Evolutionary conservation across 176 grass and related monocot species (phyloP).

Genomic region (Olyra latifolia): DNA sequence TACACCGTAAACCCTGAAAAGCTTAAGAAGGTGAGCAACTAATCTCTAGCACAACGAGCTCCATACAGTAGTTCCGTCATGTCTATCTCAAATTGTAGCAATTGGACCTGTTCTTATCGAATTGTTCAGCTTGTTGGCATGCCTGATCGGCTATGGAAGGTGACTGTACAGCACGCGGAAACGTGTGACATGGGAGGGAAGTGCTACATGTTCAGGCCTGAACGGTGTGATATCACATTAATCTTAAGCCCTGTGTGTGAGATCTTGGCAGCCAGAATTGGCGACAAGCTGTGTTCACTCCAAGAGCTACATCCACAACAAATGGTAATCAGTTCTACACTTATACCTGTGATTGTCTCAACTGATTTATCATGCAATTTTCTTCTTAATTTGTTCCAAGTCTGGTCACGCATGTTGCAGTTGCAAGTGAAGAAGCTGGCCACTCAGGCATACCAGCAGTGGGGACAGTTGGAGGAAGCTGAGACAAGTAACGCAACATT

Average conservation of each 20-base stretch:
- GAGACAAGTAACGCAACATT: not conserved
- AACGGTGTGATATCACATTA: not conserved
- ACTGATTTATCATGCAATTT: not conserved
- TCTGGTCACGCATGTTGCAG: not conserved
- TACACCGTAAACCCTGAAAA: not conserved
- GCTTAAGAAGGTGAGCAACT: not conserved
- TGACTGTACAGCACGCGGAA: constrained; percentile 22
- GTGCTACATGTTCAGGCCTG: not conserved
- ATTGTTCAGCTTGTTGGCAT: constrained; percentile 12
- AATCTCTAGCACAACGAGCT: not conserved
- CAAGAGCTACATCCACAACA: not conserved
- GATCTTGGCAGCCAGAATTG: not conserved
- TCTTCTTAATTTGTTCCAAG: not conserved
- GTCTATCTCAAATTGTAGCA: not conserved
- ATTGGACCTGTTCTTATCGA: not conserved
- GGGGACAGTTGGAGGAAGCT: not conserved
- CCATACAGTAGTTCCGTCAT: not conserved
- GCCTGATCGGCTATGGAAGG: constrained; percentile 14
- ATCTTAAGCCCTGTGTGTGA: not conserved
- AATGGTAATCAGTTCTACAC: constrained; percentile 11
- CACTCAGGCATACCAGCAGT: not conserved
- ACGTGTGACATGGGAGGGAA: constrained; percentile 22
- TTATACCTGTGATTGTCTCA: not conserved
- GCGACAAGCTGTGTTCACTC: not conserved
- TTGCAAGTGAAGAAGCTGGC: not conserved